phyloP scores from a whole-genome alignment of 2,329 filamentous ascomycete genomes.

The Colletotrichum lini region DNA sequence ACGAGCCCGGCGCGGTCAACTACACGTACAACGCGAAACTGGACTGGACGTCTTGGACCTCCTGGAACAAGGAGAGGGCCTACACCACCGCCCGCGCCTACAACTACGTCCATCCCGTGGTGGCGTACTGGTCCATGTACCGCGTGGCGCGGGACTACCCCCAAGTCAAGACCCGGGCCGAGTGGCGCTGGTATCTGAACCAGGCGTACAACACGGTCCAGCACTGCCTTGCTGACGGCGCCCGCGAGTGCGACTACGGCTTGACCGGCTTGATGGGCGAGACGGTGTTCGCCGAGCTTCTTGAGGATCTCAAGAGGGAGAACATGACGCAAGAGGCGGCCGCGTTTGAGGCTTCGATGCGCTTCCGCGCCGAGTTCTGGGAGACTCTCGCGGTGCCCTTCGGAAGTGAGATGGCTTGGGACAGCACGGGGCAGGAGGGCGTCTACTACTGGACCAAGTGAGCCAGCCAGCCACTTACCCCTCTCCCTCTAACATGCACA shows the following conservation, averaged over 20 bases:
- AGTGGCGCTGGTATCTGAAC: conserved; percentile 68
- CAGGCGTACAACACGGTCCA: conserved; percentile 68
- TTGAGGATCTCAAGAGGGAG: conserved; percentile 66
- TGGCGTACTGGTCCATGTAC: conserved; percentile 71
- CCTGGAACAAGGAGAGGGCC: conserved; percentile 55
- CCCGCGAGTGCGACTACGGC: conserved; percentile 54
- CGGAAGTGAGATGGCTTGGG: conserved; percentile 75
- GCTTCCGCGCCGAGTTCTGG: conserved; percentile 64
- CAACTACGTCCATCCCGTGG: conserved; percentile 71
- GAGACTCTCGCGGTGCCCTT: conserved; percentile 66
- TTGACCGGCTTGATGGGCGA: conserved; percentile 71
- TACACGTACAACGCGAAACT: conserved; percentile 61
- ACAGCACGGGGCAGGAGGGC: conserved; percentile 73
- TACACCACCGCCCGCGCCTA: conserved; percentile 67
- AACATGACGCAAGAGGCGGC: conserved; percentile 49
- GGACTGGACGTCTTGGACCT: conserved; percentile 56
- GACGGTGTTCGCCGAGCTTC: conserved; percentile 68
- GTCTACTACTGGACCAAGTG: conserved; percentile 71
- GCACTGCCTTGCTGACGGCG: conserved; percentile 54
- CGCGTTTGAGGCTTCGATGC: conserved; percentile 61
- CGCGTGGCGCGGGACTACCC: conserved; percentile 66
- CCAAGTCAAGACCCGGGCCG: conserved; percentile 47
- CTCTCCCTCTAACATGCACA: no score
- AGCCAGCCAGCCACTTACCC: conserved; percentile 28
- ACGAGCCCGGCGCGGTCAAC: conserved; percentile 60